phyloP scores from a whole-genome alignment of 768 basidiomycete species.

The Lentinula sp. region DNA sequence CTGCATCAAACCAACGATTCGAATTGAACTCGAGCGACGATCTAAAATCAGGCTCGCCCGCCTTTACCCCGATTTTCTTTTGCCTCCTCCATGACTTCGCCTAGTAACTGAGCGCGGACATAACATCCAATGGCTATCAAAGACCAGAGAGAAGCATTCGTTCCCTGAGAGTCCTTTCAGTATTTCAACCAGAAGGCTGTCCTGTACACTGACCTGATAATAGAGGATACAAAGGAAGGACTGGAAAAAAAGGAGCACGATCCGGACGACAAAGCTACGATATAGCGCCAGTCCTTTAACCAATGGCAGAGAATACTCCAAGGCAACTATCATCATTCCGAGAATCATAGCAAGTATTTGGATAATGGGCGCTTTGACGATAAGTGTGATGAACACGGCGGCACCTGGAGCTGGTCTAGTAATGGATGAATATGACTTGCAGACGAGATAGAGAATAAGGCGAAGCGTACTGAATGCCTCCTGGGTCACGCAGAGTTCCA shows the following conservation, averaged over 20 bases:
- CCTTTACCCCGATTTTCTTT: conserved; percentile 57
- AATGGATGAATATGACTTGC: neutral
- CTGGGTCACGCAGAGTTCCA: conserved; percentile 70
- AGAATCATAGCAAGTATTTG: conserved; percentile 63
- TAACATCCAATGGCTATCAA: conserved; percentile 68
- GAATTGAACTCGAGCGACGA: conserved; percentile 8
- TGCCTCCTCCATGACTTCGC: conserved; percentile 65
- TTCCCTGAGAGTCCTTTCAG: conserved; percentile 51
- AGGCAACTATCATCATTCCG: conserved; percentile 48
- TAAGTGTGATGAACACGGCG: conserved; percentile 62
- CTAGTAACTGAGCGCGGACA: conserved; percentile 53
- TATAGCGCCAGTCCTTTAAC: conserved; percentile 51
- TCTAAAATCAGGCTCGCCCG: conserved; percentile 43
- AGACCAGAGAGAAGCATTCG: conserved; percentile 79
- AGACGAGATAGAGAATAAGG: neutral
- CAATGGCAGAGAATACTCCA: conserved; percentile 69
- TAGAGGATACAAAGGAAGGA: conserved; percentile 58
- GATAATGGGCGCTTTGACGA: conserved; percentile 73
- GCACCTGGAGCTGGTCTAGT: conserved; percentile 54
- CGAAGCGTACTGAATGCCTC: conserved; percentile 63
- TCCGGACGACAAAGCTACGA: conserved; percentile 58
- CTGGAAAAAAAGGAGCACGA: conserved; percentile 61
- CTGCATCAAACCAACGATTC: conserved; percentile 4
- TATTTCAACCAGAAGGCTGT: neutral
- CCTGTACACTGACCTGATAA: conserved; percentile 59